Conservation (phyloP, 805 yeast genomes). For the Yamadazyma scolyti region DNA sequence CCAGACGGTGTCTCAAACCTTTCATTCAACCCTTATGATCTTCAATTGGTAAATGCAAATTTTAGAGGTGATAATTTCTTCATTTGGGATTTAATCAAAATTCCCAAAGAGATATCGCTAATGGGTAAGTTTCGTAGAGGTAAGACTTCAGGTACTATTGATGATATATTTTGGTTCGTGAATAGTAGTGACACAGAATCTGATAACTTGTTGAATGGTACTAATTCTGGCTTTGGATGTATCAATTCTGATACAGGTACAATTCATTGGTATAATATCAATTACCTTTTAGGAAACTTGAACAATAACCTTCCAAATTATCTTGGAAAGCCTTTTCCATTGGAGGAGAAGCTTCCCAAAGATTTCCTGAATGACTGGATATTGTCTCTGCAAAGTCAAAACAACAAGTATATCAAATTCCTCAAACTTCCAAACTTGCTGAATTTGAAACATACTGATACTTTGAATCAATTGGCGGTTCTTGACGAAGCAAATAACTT, state of each 20-base stretch:
- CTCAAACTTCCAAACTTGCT: constrained; percentile 24
- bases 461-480: constrained; percentile 28
- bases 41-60: constrained; percentile 51
- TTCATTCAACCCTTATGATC: constrained; percentile 60
- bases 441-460: constrained; percentile 8
- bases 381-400: constrained; percentile 26
- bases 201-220: constrained; percentile 16
- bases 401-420: constrained; percentile 9
- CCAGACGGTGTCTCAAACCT: constrained; percentile 60
- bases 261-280: constrained; percentile 56
- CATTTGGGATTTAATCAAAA: constrained; percentile 59
- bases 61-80: constrained; percentile 59
- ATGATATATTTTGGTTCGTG: constrained; percentile 51
- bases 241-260: constrained; percentile 55
- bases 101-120: constrained; percentile 47
- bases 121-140: constrained; percentile 62
- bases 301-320: constrained; percentile 27
- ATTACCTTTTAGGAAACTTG: constrained; percentile 33
- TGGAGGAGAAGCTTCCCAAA: constrained; percentile 2
- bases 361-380: constrained; percentile 44
- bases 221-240: constrained; percentile 45
- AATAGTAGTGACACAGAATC: constrained; percentile 33
- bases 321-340: constrained; percentile 13
- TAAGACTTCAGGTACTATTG: constrained; percentile 53
- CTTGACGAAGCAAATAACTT: constrained; percentile 27